phyloP scores from a whole-genome alignment of 495 filamentous ascomycete genomes.

The Penicillium pulvis region DNA sequence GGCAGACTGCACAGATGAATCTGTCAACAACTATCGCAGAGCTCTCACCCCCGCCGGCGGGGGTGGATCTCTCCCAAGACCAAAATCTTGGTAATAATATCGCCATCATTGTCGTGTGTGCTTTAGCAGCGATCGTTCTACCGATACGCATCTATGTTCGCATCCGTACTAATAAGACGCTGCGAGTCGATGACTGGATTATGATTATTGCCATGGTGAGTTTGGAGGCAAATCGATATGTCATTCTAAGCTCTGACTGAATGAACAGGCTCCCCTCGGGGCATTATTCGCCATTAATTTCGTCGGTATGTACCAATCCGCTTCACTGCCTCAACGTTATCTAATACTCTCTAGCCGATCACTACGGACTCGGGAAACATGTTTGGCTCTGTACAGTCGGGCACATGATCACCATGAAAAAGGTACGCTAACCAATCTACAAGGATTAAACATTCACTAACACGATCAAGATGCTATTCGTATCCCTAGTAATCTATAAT shows the following conservation, averaged over 20 bases:
- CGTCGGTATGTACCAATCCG: neutral
- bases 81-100: neutral
- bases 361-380: slow-evolving; percentile 4
- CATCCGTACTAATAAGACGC: neutral
- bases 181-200: slow-evolving; percentile 3
- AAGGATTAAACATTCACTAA: neutral
- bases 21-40: neutral
- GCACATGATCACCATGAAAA: neutral
- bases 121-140: neutral
- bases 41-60: neutral
- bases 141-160: neutral
- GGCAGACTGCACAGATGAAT: neutral
- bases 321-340: neutral
- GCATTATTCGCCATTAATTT: neutral
- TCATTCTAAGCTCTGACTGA: neutral
- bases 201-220: neutral
- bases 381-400: slow-evolving; percentile 2
- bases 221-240: too few species aligned
- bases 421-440: neutral
- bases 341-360: neutral
- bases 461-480: slow-evolving; percentile 18
- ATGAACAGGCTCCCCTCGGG: neutral
- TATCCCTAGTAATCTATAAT: slow-evolving; percentile 23
- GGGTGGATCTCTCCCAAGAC: neutral
- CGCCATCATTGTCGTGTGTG: neutral